These are phyloP conservation scores for Tricholomella constricta DNA, from an alignment of 768 basidiomycete genomes.

Conservation along the genomic window DNA sequence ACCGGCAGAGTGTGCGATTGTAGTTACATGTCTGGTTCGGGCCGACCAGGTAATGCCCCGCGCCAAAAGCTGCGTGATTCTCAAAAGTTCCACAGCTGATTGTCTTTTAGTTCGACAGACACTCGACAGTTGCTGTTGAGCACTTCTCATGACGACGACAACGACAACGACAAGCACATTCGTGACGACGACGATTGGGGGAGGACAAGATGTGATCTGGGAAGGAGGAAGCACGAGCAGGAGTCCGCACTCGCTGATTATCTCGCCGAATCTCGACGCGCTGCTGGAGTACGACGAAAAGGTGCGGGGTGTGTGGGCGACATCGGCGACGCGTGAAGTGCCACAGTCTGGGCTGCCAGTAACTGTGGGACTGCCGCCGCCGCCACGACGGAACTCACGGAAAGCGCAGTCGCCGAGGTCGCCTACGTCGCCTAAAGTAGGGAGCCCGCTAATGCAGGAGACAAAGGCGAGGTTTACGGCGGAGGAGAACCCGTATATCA, in stretches of 20 bases:
- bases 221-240: not conserved
- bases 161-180: not conserved
- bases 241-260: constrained; percentile 36
- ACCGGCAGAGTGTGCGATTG: not conserved
- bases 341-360: too few species aligned
- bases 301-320: constrained; percentile 29
- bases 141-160: constrained; percentile 2
- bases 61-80: not conserved
- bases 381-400: constrained; percentile 28
- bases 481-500: constrained; percentile 46
- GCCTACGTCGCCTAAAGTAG: constrained; percentile 16
- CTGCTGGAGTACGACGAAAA: constrained; percentile 59
- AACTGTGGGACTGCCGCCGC: constrained; percentile 65
- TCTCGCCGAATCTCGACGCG: constrained; percentile 63
- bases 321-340: constrained; percentile 2
- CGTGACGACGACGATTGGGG: not conserved
- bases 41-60: not conserved
- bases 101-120: not conserved
- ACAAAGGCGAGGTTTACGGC: constrained; percentile 8
- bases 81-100: not conserved
- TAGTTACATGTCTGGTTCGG: constrained; percentile 1
- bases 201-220: not conserved
- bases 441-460: constrained; percentile 11
- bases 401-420: constrained; percentile 11
- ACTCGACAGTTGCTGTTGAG: constrained; percentile 5